Percentiles rank a stretch among this genome's conserved stretches.
These are phyloP conservation scores for Backusella circina DNA, from an alignment of 192 early-diverging fungal species.

Conservation along the genomic window DNA sequence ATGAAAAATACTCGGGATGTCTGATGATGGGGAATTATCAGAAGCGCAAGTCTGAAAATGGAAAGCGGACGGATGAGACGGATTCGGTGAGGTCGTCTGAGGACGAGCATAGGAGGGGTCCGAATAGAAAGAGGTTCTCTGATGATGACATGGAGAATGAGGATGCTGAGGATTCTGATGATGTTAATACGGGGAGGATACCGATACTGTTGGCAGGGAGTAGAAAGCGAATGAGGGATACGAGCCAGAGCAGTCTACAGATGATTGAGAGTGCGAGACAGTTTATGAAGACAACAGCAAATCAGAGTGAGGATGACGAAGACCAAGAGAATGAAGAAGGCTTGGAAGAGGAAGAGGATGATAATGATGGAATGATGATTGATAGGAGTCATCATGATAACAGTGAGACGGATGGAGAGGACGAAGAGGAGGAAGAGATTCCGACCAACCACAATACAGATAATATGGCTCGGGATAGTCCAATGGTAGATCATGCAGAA, in stretches of 20 bases:
- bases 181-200: not conserved
- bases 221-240: slow-evolving; percentile 11
- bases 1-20: slow-evolving; percentile 32
- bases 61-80: not conserved
- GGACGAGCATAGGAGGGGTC: not conserved
- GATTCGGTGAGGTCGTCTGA: not conserved
- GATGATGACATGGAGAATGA: not conserved
- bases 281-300: not conserved
- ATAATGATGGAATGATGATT: not conserved
- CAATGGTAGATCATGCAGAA: not conserved
- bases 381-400: slow-evolving; percentile 2
- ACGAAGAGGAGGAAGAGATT: not conserved
- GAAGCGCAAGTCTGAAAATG: slow-evolving; percentile 10
- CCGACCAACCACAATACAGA: not conserved
- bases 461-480: not conserved
- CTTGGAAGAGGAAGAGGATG: not conserved
- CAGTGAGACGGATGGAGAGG: slow-evolving; percentile 9
- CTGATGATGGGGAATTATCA: slow-evolving; percentile 37
- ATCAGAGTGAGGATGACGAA: not conserved
- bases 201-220: slow-evolving; percentile 13
- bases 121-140: not conserved
- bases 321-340: not conserved
- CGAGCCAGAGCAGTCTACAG: not conserved
- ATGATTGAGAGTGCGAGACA: not conserved
- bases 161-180: not conserved